Conservation (phyloP, 345 rosid species). For the Salix caprea region DNA sequence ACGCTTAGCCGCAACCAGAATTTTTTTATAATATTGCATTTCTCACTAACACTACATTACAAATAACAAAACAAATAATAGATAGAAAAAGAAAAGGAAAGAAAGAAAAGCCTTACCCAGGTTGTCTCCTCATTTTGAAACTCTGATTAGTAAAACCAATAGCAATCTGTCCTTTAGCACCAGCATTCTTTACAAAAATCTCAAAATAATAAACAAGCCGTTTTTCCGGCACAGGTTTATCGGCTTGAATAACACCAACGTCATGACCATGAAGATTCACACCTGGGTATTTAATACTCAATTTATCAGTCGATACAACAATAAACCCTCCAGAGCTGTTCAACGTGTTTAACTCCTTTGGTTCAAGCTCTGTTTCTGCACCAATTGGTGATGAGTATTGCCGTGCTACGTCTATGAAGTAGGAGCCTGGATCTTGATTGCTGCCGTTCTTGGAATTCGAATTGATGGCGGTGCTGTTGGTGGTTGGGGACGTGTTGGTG, state of each 20-base stretch:
- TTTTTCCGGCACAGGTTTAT: slow-evolving; percentile 73
- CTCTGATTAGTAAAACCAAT: slow-evolving; percentile 77
- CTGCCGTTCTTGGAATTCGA: neutral
- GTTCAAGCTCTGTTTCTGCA: neutral
- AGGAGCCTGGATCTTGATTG: neutral
- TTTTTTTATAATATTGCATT: too few relatives aligned
- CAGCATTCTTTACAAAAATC: slow-evolving; percentile 75
- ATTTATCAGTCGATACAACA: slow-evolving; percentile 72
- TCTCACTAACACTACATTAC: neutral
- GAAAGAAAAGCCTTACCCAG: slow-evolving; percentile 44
- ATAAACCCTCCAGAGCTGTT: slow-evolving; percentile 86
- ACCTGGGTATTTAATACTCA: slow-evolving; percentile 64
- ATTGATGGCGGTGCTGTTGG: neutral
- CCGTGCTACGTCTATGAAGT: neutral
- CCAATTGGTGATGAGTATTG: neutral
- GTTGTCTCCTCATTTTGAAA: slow-evolving; percentile 88
- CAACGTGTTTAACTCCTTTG: slow-evolving; percentile 65
- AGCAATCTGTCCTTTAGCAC: slow-evolving; percentile 65
- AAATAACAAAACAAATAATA: neutral
- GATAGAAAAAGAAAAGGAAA: neutral
- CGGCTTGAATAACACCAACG: slow-evolving; percentile 83
- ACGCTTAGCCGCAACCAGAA: too few relatives aligned
- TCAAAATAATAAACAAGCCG: slow-evolving; percentile 82
- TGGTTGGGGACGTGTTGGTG: neutral
- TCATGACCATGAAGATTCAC: slow-evolving; percentile 69